Conservation (phyloP, 2,329 filamentous ascomycete genomes). For the Pseudogymnoascus sp. region DNA sequence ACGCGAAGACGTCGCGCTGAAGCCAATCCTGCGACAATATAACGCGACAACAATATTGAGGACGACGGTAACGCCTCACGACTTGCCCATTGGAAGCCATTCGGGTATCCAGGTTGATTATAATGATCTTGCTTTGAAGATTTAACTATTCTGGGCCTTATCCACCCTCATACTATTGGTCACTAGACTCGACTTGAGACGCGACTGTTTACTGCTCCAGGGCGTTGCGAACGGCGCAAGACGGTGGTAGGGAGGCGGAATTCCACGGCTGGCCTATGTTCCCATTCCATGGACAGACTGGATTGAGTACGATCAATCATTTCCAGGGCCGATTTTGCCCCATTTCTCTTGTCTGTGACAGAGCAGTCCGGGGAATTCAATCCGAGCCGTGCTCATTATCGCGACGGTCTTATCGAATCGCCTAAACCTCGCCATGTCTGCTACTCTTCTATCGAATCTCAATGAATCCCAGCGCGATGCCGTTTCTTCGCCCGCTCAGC, state of each 20-base stretch:
- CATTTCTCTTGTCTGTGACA: not conserved
- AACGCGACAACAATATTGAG: not conserved
- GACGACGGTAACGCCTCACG: not conserved
- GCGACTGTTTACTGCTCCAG: not conserved
- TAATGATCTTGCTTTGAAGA: not conserved
- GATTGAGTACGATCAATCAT: not conserved
- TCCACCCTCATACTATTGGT: not conserved
- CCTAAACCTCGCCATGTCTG: not conserved
- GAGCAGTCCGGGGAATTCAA: not conserved
- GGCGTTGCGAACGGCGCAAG: not conserved
- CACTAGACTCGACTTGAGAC: not conserved
- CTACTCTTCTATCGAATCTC: constrained; percentile 45
- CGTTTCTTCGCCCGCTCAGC: constrained; percentile 50
- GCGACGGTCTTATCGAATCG: not conserved
- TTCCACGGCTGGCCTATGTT: not conserved
- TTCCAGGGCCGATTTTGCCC: not conserved
- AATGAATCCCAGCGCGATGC: constrained; percentile 56
- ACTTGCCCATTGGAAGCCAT: not conserved
- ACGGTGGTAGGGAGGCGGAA: not conserved
- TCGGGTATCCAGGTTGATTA: not conserved
- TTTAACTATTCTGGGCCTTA: not conserved
- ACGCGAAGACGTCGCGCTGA: not conserved
- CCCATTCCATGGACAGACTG: not conserved
- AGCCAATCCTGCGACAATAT: not conserved
- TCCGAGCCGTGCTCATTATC: not conserved